Base-by-base conservation (phyloP, 1,284 basidiomycete species). In the Ustilago loliicola region DNA sequence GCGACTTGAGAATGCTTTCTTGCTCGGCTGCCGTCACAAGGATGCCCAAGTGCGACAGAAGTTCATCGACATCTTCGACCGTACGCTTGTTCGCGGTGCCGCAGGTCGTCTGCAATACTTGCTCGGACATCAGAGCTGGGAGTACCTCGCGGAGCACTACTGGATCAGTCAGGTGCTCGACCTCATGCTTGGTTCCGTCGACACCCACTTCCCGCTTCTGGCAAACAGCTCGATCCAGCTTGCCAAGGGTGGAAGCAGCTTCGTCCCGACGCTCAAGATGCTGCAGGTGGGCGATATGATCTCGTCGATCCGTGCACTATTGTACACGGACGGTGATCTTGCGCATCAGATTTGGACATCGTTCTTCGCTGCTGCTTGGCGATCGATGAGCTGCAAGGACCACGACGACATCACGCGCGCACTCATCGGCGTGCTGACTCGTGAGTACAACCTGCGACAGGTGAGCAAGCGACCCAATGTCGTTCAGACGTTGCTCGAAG, bases 101-200 rank as follows among this genome's bases (percentile, higher is more conserved):
- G 91, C 92, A 59, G 92, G 90, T 69, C 92, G 97, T 30, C 87
- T 99, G 56, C 93, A 93, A 59, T 98, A 97, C 87, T 91, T 99
- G 73, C 89, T 97, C 58, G 95, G 94, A 30, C 92, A 95, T 23
- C 96, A 99, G 87, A 96, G 90, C 85, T 99, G 98, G 97, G 97
- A 99, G 79, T 91, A 92, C 11, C 88, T 99, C 21, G 92, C 94
- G 1, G 95, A 98, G 79, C 91, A 93, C 70, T 96, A 98, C 85
- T 99, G 97, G 97, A 93, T 97, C 53, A 93, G 94, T 77, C 90
- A 98, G 51, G 94, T 95, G 36, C 89, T 98, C 29, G 93, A 97
- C 83, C 91, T 99, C 29, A 88, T 98, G 23, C 90, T 99, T 13
- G 94, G 95, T 17, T 78, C 82, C 5, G 59, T 83, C 55, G 84